Evolutionary conservation across 768 basidiomycete genomes (phyloP).

Genomic region (Amanita molliuscula): DNA sequence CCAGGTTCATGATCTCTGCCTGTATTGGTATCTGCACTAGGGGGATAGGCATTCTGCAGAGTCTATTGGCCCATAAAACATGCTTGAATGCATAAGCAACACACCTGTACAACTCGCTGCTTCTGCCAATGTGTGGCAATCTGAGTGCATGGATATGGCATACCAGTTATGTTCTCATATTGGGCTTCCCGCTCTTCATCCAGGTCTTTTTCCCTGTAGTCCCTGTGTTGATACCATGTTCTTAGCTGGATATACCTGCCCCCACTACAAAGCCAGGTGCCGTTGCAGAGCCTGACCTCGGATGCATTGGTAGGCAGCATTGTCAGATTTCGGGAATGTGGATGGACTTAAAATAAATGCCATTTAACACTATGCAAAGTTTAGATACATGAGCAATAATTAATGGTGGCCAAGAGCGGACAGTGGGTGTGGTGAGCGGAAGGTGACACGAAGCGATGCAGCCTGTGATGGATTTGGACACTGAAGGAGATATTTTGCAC

Average conservation of each 20-base stretch:
- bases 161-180: not conserved
- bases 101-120: no score
- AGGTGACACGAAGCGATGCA: not conserved
- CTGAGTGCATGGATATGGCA: not conserved
- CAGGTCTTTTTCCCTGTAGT: not conserved
- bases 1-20: no score
- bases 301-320: not conserved
- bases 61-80: no score
- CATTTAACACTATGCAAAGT: not conserved
- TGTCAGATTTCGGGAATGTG: not conserved
- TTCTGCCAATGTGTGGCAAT: not conserved
- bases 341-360: not conserved
- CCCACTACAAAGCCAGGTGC: not conserved
- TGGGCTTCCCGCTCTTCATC: not conserved
- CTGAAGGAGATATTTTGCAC: no score
- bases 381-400: not conserved
- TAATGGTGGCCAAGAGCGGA: not conserved
- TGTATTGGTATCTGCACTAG: no score
- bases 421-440: not conserved
- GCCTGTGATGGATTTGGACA: not conserved
- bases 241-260: not conserved
- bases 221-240: not conserved
- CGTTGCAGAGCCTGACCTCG: no score
- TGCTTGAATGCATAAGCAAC: no score
- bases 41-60: no score